Evolutionary conservation across 202 grass and related monocot genomes (phyloP).

Genomic region (Cymbopogon flexuosus): DNA sequence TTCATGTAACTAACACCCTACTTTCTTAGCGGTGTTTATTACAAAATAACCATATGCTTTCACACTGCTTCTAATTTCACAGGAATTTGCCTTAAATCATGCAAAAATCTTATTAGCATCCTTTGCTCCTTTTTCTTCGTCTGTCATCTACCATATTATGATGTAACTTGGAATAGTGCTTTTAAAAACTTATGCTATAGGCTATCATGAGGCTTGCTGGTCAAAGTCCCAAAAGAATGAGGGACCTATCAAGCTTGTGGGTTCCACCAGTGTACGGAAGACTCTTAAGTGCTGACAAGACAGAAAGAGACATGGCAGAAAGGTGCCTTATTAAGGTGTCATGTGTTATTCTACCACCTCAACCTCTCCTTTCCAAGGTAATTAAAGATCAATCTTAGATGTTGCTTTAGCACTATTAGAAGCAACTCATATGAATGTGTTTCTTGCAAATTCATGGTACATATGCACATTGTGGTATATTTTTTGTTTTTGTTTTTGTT

Average conservation of each 20-base stretch:
- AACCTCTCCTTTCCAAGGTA: slow-evolving; percentile 66
- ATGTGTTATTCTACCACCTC: slow-evolving; percentile 51
- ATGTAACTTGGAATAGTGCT: not conserved
- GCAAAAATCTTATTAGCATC: not conserved
- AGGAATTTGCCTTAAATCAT: not conserved
- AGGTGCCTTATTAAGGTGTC: slow-evolving; percentile 71
- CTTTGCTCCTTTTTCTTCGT: not conserved
- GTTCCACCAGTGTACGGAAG: slow-evolving; percentile 64
- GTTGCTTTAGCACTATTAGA: slow-evolving; percentile 1
- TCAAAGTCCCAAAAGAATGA: slow-evolving; percentile 52
- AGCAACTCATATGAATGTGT: not conserved
- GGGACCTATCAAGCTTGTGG: slow-evolving; percentile 59
- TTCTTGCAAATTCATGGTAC: not conserved
- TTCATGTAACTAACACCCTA: not conserved
- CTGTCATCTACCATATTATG: not conserved
- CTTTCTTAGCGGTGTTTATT: not conserved
- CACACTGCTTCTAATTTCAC: not conserved
- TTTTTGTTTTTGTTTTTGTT: too few relatives aligned
- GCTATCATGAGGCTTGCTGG: slow-evolving; percentile 49
- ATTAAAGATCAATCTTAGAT: not conserved
- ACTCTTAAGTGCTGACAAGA: slow-evolving; percentile 65
- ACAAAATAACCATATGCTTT: not conserved
- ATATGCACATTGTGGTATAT: not conserved
- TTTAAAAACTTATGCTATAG: slow-evolving; percentile 46
- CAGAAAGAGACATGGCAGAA: slow-evolving; percentile 63